These are phyloP conservation scores for Lactarius tabidus DNA, from an alignment of 768 basidiomycete species.

Conservation along the genomic window DNA sequence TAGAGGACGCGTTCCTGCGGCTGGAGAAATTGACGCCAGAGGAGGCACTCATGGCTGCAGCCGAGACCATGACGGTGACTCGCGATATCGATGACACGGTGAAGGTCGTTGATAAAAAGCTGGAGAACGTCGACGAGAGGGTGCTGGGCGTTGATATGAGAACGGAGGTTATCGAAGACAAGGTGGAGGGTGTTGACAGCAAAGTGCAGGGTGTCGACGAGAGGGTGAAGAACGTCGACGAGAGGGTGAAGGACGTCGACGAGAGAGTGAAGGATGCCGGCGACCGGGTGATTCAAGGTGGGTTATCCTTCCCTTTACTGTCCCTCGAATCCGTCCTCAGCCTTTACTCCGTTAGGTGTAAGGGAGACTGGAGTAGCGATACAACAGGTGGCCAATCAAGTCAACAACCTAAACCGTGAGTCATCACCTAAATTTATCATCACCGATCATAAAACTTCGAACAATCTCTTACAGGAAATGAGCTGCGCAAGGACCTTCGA, in stretches of 20 bases:
- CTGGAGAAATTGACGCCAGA: not conserved
- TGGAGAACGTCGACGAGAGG: too few species aligned
- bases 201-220: too few species aligned
- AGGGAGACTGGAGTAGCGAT: not conserved
- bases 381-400: not conserved
- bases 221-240: too few species aligned
- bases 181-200: too few species aligned
- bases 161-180: too few species aligned
- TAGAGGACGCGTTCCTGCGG: not conserved
- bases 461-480: not conserved
- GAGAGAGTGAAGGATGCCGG: too few species aligned
- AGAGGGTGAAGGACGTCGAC: too few species aligned
- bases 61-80: not conserved
- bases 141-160: too few species aligned
- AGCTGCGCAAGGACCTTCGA: not conserved
- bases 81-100: not conserved
- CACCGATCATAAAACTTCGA: not conserved
- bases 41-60: not conserved
- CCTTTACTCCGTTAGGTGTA: not conserved
- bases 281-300: not conserved
- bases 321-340: not conserved
- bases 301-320: not conserved
- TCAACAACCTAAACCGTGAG: not conserved
- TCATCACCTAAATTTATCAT: not conserved
- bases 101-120: too few species aligned